Evolutionary conservation across 2,329 filamentous ascomycete species (phyloP).

Genomic region (Arthrobotrys megalospora): DNA sequence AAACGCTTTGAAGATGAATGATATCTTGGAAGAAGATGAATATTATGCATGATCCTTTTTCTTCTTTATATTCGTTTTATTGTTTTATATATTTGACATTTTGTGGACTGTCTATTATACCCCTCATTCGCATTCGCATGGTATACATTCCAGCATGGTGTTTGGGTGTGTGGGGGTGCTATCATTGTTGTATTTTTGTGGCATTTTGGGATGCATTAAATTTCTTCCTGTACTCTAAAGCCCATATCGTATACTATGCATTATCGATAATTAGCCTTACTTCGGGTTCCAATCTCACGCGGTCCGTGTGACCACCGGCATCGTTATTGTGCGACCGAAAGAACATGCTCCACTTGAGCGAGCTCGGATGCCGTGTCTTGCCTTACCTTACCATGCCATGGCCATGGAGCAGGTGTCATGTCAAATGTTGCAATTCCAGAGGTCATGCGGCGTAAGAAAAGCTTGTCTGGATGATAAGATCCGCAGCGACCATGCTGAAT

Average conservation of each 20-base stretch:
- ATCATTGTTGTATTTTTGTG: constrained; percentile 6
- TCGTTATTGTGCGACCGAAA: constrained; percentile 23
- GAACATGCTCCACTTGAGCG: not conserved
- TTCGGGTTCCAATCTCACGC: constrained; percentile 1
- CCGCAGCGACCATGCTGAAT: constrained; percentile 32
- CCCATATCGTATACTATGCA: too few species aligned
- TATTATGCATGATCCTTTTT: constrained; percentile 9
- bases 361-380: not conserved
- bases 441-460: constrained; percentile 32
- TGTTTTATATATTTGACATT: too few species aligned
- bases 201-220: not conserved
- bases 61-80: not conserved
- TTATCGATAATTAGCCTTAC: not conserved
- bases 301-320: constrained; percentile 14
- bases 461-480: constrained; percentile 45
- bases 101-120: too few species aligned
- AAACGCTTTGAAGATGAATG: constrained; percentile 52
- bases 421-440: not conserved
- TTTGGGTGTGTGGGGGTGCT: not conserved
- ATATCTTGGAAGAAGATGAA: constrained; percentile 56
- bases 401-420: not conserved
- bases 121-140: constrained; percentile 3
- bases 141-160: not conserved
- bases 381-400: too few species aligned
- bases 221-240: too few species aligned